A percentile compares a stretch with the other conserved stretches of the same genome.
These are phyloP conservation scores for Protoeuglena noctilucae DNA, from an alignment of 139 green algal species.

Conservation along the genomic window DNA sequence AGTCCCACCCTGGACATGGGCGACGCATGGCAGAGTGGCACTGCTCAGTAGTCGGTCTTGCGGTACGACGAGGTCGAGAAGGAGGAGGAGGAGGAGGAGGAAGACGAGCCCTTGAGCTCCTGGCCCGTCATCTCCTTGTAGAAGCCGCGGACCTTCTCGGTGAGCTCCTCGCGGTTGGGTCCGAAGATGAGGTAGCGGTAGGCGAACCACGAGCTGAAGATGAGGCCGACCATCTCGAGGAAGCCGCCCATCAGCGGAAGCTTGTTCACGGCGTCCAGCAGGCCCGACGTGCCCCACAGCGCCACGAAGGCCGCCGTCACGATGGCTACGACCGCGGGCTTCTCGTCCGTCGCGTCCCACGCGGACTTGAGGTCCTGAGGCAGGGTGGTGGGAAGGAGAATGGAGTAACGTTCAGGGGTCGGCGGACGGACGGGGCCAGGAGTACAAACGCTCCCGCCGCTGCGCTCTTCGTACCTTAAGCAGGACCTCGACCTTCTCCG, in stretches of 20 bases:
- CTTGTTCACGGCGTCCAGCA: conserved; percentile 17
- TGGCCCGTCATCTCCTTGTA: conserved; percentile 16
- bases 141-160: conserved; percentile 11
- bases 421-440: no score
- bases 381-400: no score
- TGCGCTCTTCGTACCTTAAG: no score
- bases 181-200: conserved; percentile 27
- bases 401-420: no score
- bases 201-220: conserved; percentile 21
- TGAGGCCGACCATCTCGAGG: conserved; percentile 25
- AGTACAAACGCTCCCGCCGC: no score
- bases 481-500: no score
- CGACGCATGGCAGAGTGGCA: no score
- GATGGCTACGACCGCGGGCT: conserved; percentile 22
- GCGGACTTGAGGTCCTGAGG: conserved; percentile 13
- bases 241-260: conserved; percentile 15
- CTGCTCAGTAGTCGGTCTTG: no score
- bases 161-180: conserved; percentile 18
- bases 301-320: conserved; percentile 13
- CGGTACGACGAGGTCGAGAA: no score
- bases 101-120: conserved; percentile 4
- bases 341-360: conserved; percentile 30
- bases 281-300: conserved; percentile 14
- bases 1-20: no score
- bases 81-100: no score